Evolutionary conservation across 2,329 filamentous ascomycete species (phyloP), one percentile per base, ranked within the genome.

Genomic region (Pestalotiopsis sp.): DNA sequence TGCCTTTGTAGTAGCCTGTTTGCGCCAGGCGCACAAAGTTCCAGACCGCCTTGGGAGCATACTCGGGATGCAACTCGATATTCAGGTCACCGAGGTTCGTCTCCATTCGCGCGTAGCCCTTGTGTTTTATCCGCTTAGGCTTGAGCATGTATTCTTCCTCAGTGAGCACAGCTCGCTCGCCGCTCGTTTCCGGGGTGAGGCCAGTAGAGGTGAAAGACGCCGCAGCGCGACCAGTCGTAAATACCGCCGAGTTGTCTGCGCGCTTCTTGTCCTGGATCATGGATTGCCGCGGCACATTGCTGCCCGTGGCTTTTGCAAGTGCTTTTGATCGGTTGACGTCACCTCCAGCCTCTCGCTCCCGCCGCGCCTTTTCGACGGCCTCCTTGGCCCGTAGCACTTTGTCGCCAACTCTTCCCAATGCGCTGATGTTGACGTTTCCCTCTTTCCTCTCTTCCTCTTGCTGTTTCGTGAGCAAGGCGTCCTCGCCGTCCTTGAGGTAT

Each of bases 111-210:
- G 93, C 95, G 78, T 97, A 98, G 31, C 95, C 96, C 75, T 95
- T 97, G 73, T 88, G 89, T 81, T 97, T 97, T 70, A 99, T 90
- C 56, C 94, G 90, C 75, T 92, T 93, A 6, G 95, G 94, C 79
- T 93, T 94, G 66, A 99, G 87, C 93, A 99, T 97, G 81, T 95
- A 99, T 78, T 98, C 95, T 82, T 99, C 96, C 71, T 98, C 94
- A 1, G 92, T 93, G 61, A 99, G 86, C 61, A 97, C 84, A 3
- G 96, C 95, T 66, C 95, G 88, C 76, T 97, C 94, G 73, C 90
- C 92, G 67, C 93, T 95, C 0, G 96, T 99, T 77, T 97, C 93
- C 0, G 95, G 95, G 0, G 95, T 98, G 65, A 99, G 82, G 4
- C 96, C 95, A 0, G 96, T 99, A 74, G 93, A 97, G 7, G 96